Percentiles rank a stretch among this genome's conserved stretches.
Conservation (phyloP, 441 rosid species). For the Syzygium malaccense region DNA sequence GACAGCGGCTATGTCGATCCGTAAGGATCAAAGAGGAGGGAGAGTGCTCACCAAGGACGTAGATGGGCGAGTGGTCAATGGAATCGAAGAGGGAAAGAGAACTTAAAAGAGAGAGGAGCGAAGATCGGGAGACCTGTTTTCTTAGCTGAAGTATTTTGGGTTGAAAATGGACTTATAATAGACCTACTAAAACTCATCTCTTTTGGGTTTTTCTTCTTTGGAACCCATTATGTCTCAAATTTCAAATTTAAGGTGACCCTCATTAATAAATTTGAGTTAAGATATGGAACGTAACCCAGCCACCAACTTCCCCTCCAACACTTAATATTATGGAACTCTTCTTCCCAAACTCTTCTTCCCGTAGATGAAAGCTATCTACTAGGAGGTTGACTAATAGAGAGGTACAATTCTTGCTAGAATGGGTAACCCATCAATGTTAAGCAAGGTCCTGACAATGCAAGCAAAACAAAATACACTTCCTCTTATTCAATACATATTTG, state of each 20-base stretch:
- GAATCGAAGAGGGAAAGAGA: neutral
- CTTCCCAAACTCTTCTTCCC: neutral
- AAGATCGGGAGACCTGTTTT: neutral
- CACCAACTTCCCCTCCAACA: neutral
- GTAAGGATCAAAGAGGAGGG: neutral
- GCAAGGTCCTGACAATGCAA: neutral
- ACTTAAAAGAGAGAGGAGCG: neutral
- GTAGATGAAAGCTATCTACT: neutral
- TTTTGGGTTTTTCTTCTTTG: neutral
- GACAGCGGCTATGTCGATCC: too few relatives aligned
- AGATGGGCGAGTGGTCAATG: neutral
- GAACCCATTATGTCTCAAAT: neutral
- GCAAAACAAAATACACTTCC: neutral
- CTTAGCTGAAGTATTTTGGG: neutral
- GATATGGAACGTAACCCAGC: fast-evolving
- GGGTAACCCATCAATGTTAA: neutral
- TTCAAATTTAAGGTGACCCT: neutral
- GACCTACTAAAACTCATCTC: neutral
- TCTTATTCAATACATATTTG: neutral
- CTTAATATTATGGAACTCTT: neutral
- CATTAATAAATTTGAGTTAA: neutral
- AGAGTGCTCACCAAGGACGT: neutral
- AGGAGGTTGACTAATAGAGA: neutral
- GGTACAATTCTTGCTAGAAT: neutral
- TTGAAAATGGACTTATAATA: too few relatives aligned